phyloP scores from a whole-genome alignment of 176 grass and related monocot genomes.

The Canna indica region DNA sequence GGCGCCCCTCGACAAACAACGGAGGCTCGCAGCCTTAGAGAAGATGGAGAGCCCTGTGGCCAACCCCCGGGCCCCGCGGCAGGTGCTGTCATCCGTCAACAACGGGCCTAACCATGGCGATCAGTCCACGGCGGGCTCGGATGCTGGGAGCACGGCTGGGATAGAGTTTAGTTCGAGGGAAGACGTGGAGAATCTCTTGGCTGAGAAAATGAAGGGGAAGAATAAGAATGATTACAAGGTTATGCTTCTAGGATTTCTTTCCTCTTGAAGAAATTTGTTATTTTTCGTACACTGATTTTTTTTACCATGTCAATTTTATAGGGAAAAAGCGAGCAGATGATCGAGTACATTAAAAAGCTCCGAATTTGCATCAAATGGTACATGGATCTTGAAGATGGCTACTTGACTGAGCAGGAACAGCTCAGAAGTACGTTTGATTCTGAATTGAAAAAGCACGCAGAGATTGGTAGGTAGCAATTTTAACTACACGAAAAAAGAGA shows the following conservation, averaged over 20 bases:
- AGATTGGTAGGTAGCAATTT: conserved; percentile 27
- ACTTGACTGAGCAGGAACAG: conserved; percentile 32
- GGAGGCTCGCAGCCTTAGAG: neutral
- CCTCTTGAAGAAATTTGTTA: neutral
- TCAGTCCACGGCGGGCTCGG: neutral
- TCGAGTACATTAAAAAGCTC: conserved; percentile 70
- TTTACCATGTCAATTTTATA: conserved; percentile 16
- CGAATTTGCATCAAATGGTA: conserved; percentile 60
- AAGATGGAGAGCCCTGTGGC: neutral
- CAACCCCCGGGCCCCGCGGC: conserved; percentile 7
- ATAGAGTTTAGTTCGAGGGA: conserved; percentile 44
- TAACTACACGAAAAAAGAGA: neutral
- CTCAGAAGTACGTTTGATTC: conserved; percentile 31
- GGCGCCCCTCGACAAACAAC: conserved; percentile 1
- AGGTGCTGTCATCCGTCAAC: conserved; percentile 23
- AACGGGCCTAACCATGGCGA: neutral
- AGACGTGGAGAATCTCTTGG: conserved; percentile 48
- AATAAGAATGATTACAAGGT: conserved; percentile 76
- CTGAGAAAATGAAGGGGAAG: conserved; percentile 81
- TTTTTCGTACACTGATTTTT: neutral
- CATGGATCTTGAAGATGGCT: conserved; percentile 41
- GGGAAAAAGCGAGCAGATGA: conserved; percentile 71
- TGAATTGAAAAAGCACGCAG: conserved; percentile 28
- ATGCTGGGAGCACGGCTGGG: conserved; percentile 13
- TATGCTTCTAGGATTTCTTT: neutral